phyloP scores from a whole-genome alignment of 305 asterid species.

The Plantago coronopus region DNA sequence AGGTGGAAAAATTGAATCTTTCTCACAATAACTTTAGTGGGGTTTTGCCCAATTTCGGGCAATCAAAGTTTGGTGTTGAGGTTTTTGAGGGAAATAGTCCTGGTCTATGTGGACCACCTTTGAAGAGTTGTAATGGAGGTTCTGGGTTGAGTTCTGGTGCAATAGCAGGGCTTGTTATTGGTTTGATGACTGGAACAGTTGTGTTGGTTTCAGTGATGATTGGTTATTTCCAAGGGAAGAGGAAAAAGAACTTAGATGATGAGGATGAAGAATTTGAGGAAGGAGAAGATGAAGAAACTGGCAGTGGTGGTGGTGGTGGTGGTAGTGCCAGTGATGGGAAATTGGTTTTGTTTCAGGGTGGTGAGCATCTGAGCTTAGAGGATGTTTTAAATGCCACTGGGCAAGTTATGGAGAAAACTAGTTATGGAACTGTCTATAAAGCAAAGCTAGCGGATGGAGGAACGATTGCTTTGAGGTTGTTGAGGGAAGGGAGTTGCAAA shows the following conservation, averaged over 20 bases:
- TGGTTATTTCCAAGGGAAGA: constrained; percentile 86
- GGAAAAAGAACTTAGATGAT: constrained; percentile 50
- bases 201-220: constrained; percentile 78
- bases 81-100: constrained; percentile 80
- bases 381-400: constrained; percentile 96
- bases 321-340: constrained; percentile 82
- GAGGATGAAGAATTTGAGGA: constrained; percentile 72
- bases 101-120: constrained; percentile 74
- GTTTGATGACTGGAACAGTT: constrained; percentile 79
- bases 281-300: constrained; percentile 57
- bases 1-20: constrained; percentile 73
- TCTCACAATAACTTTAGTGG: constrained; percentile 91
- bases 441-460: constrained; percentile 94
- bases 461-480: constrained; percentile 81
- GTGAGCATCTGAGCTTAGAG: constrained; percentile 85
- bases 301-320: constrained; percentile 55
- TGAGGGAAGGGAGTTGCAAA: constrained; percentile 87
- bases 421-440: constrained; percentile 90
- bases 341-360: constrained; percentile 86
- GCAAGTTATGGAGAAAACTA: constrained; percentile 93
- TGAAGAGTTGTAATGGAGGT: constrained; percentile 50
- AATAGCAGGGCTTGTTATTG: constrained; percentile 86
- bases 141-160: constrained; percentile 86
- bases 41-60: constrained; percentile 67
- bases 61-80: constrained; percentile 64